Evolutionary conservation across 805 yeast species (phyloP).

Genomic region (Komagataella phaffii): DNA sequence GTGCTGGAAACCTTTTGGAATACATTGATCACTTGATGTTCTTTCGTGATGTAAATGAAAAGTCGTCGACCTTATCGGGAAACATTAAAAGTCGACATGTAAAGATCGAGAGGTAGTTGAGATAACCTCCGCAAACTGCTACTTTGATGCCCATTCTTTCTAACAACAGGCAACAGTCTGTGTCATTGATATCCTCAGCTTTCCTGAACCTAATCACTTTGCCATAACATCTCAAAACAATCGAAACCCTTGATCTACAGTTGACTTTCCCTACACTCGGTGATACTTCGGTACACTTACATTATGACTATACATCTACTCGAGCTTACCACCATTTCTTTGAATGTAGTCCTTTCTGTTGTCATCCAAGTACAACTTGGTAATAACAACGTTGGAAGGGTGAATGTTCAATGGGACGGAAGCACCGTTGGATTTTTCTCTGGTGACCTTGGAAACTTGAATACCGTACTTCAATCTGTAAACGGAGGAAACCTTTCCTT

Average conservation of each 20-base stretch:
- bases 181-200: neutral
- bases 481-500: slow-evolving; percentile 94
- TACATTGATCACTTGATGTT: too few species aligned
- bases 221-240: neutral
- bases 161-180: too few species aligned
- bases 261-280: neutral
- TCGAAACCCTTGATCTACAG: neutral
- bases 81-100: too few species aligned
- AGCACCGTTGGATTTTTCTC: slow-evolving; percentile 97
- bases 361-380: slow-evolving; percentile 96
- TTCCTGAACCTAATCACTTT: neutral
- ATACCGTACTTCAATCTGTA: slow-evolving; percentile 97
- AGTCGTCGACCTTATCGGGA: too few species aligned
- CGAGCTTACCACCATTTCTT: slow-evolving; percentile 96
- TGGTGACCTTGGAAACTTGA: slow-evolving; percentile 94
- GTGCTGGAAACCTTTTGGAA: too few species aligned
- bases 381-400: slow-evolving; percentile 98
- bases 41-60: too few species aligned
- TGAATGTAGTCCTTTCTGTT: slow-evolving; percentile 96
- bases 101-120: too few species aligned
- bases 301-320: slow-evolving; percentile 33
- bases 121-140: too few species aligned
- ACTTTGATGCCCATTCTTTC: too few species aligned
- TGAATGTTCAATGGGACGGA: slow-evolving; percentile 93
- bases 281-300: neutral